Evolutionary conservation across 352 stramenopile species (phyloP), one percentile per base, ranked within the genome.

Genomic region (Thalassiosira livingstoniorum): DNA sequence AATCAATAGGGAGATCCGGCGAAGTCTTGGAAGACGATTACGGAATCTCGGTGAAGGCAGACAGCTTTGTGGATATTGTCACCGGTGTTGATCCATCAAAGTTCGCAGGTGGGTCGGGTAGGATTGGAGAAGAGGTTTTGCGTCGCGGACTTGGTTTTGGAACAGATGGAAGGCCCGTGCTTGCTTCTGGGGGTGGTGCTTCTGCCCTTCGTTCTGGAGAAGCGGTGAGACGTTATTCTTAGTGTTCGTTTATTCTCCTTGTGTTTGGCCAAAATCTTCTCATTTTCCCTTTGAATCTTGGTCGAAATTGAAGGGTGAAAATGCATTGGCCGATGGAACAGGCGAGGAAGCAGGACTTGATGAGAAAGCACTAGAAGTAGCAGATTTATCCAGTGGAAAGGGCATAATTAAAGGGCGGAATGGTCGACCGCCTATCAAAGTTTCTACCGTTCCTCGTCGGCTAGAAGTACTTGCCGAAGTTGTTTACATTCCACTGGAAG

Each of bases 1-100:
- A 92, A 84, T 90, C 88, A 7, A 72, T 92, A 21, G 87, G 78
- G 13, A 54, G 80, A 21, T 80, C 80, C 31, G 84, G 71, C 42
- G 78, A 90, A 32, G 71, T 93, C 1, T 27, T 92, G 18, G 90
- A 94, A 75, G 91, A 95, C 60, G 91, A 95, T 74, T 95, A 95
- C 68, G 91, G 91, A 23, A 93, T 95, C 77, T 80, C 87, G 18
- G 91, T 95, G 0, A 63, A 84, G 23, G 78, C 87, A 10, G 91
- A 95, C 47, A 82, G 80, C 45, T 95, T 95, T 70, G 80, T 89
- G 0, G 91, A 95, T 64, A 92, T 95, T 80, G 91, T 95, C 10
- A 92, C 89, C 7, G 91, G 91, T 43, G 87, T 95, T 1, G 89
- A 94, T 78, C 82, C 88, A n/a, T 90, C 80, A 31, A 93, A 93